Conservation (phyloP, 2,329 filamentous ascomycete species). For the Emergomyces orientalis region DNA sequence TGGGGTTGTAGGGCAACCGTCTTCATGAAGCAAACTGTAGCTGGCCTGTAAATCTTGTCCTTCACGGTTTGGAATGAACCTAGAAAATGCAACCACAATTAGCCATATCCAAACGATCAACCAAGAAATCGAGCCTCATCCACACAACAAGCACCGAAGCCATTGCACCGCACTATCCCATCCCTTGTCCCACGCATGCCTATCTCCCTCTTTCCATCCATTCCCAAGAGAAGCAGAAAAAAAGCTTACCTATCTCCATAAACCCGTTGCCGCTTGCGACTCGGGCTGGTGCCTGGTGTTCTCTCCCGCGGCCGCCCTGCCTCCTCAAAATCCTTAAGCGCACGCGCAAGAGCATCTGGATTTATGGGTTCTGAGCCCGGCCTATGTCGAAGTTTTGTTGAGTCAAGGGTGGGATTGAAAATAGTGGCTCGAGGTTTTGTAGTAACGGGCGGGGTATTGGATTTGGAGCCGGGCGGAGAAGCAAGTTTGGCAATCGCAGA, state of each 20-base stretch:
- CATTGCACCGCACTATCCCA: not conserved
- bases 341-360: slow-evolving; percentile 50
- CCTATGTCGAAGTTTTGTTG: slow-evolving; percentile 21
- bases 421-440: slow-evolving; percentile 37
- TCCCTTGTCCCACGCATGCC: not conserved
- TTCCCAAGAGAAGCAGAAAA: not conserved
- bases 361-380: slow-evolving; percentile 47
- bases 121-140: not conserved
- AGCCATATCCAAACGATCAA: slow-evolving; percentile 1
- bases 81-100: slow-evolving; percentile 30
- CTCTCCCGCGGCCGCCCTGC: slow-evolving; percentile 50
- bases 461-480: slow-evolving; percentile 49
- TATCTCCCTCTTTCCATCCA: too few relatives aligned
- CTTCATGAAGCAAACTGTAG: slow-evolving; percentile 84
- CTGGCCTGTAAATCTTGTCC: slow-evolving; percentile 90
- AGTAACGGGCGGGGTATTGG: slow-evolving; percentile 46
- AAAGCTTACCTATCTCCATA: slow-evolving; percentile 51
- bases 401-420: slow-evolving; percentile 14
- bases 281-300: slow-evolving; percentile 57
- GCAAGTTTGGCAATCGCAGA: slow-evolving; percentile 26
- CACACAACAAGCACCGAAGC: not conserved
- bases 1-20: slow-evolving; percentile 84
- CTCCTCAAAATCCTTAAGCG: slow-evolving; percentile 53
- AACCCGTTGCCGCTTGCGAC: slow-evolving; percentile 57
- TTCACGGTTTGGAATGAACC: slow-evolving; percentile 90